These are phyloP conservation scores for Phyllachora maydis DNA, from an alignment of 2,329 filamentous ascomycete genomes.

Conservation along the genomic window DNA sequence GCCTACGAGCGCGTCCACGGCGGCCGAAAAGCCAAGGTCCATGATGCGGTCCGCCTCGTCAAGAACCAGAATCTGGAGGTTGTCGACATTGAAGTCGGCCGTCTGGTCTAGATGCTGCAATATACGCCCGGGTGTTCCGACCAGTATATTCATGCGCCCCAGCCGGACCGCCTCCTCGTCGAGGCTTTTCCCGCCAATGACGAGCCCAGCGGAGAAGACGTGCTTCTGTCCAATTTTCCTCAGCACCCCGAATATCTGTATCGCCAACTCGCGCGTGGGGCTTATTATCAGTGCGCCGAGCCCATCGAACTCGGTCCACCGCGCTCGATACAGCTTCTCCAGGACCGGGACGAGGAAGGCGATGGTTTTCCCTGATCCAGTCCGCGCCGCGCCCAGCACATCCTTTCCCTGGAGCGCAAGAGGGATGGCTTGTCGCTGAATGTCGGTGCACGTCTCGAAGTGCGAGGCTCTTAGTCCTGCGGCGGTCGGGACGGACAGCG, in stretches of 20 bases:
- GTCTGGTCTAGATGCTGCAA: constrained; percentile 93
- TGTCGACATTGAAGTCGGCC: constrained; percentile 71
- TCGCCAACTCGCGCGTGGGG: constrained; percentile 83
- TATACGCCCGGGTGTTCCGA: constrained; percentile 89
- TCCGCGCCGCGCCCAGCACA: constrained; percentile 87
- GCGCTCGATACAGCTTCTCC: constrained; percentile 74
- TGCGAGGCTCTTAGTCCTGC: constrained; percentile 69
- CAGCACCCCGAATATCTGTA: constrained; percentile 91
- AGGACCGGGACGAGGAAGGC: constrained; percentile 83
- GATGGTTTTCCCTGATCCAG: constrained; percentile 85
- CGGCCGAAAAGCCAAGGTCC: constrained; percentile 88
- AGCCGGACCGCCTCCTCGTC: constrained; percentile 73
- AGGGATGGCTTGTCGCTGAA: constrained; percentile 78
- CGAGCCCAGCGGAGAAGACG: constrained; percentile 73
- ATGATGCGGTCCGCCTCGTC: constrained; percentile 94
- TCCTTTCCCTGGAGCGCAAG: constrained; percentile 70
- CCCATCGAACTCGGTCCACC: constrained; percentile 82
- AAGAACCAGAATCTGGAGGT: constrained; percentile 78
- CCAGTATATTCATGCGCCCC: constrained; percentile 85
- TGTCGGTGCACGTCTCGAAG: constrained; percentile 77
- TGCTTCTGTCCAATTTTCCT: constrained; percentile 79
- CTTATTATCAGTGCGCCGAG: constrained; percentile 84
- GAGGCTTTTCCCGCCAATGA: constrained; percentile 84
- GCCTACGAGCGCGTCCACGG: constrained; percentile 81
- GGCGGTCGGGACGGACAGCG: constrained; percentile 62